These are phyloP conservation scores for Blastomyces percursus DNA, from an alignment of 2,329 filamentous ascomycete species.

Conservation along the genomic window DNA sequence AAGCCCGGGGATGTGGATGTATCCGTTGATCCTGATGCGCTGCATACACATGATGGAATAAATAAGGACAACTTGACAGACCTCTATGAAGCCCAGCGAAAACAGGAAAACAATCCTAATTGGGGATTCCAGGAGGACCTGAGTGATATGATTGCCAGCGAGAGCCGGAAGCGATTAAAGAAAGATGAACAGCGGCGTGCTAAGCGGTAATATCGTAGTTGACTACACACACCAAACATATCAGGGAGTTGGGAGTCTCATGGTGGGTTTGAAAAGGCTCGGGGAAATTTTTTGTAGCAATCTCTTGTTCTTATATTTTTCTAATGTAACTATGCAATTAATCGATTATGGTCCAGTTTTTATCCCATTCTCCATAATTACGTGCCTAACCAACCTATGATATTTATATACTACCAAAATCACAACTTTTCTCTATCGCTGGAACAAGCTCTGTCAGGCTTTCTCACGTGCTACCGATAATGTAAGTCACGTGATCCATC, in stretches of 20 bases:
- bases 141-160: slow-evolving; percentile 89
- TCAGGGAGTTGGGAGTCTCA: background rate
- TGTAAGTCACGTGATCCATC: background rate
- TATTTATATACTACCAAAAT: background rate
- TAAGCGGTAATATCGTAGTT: slow-evolving; percentile 14
- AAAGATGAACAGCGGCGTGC: slow-evolving; percentile 67
- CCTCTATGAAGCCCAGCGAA: slow-evolving; percentile 63
- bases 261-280: background rate
- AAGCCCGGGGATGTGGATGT: slow-evolving; percentile 94
- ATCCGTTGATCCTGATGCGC: slow-evolving; percentile 72
- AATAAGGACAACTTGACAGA: slow-evolving; percentile 72
- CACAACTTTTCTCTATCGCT: too few species aligned
- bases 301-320: background rate
- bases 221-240: background rate
- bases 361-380: background rate
- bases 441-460: too few species aligned
- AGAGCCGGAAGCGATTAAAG: slow-evolving; percentile 82
- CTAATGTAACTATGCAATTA: background rate
- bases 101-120: slow-evolving; percentile 55
- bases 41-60: slow-evolving; percentile 64
- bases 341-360: background rate
- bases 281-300: background rate
- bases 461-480: too few species aligned
- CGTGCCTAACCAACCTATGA: background rate
- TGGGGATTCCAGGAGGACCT: slow-evolving; percentile 81